phyloP scores from a whole-genome alignment of 768 basidiomycete genomes.

The Tricholoma matsutake region DNA sequence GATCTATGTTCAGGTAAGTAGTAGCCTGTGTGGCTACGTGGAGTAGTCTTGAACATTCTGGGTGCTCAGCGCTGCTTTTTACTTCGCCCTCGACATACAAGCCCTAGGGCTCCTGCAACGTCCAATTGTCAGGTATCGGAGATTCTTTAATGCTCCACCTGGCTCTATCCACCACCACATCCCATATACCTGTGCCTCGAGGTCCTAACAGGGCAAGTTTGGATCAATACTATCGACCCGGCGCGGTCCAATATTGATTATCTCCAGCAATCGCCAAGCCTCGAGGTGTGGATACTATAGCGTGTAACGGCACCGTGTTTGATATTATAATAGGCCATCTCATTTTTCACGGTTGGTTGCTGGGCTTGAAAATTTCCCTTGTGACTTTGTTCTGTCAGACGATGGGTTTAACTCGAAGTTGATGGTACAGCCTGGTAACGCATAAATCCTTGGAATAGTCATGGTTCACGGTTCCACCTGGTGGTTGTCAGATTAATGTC shows the following conservation, averaged over 20 bases:
- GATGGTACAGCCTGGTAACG: neutral
- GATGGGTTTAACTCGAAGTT: neutral
- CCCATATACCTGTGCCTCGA: neutral
- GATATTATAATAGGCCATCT: neutral
- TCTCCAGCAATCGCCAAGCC: neutral
- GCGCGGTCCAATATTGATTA: neutral
- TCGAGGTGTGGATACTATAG: slow-evolving; percentile 1
- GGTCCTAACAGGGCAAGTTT: neutral
- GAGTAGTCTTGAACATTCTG: neutral
- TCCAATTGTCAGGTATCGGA: neutral
- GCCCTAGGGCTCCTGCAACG: neutral
- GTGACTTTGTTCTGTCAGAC: neutral
- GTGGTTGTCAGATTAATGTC: neutral
- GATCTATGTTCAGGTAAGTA: neutral
- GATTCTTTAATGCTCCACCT: neutral
- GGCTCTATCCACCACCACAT: neutral
- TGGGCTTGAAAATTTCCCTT: neutral
- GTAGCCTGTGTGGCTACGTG: neutral
- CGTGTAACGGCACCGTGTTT: slow-evolving; percentile 1
- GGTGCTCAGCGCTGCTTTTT: neutral
- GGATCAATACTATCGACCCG: neutral
- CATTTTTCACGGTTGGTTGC: neutral
- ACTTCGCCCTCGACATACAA: neutral
- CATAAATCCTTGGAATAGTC: neutral
- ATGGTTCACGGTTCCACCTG: neutral